A percentile compares a stretch with the other conserved stretches of the same genome.
These are phyloP conservation scores for Capronia coronata DNA, from an alignment of 2,329 filamentous ascomycete species.

Conservation along the genomic window DNA sequence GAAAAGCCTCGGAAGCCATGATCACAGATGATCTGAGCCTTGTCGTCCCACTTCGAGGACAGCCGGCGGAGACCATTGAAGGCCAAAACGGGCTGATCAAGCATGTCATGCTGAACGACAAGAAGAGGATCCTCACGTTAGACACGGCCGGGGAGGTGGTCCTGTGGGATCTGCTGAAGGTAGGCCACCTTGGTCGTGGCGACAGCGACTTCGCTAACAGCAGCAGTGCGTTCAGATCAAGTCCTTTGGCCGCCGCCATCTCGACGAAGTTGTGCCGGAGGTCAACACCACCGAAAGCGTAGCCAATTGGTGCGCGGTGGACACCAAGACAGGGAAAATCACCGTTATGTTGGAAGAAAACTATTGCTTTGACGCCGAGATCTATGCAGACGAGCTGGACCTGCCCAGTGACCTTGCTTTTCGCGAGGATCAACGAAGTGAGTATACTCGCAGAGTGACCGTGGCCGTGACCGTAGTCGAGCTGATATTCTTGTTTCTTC, in stretches of 20 bases:
- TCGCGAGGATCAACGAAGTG: conserved; percentile 87
- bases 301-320: conserved; percentile 91
- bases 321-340: conserved; percentile 84
- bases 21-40: conserved; percentile 43
- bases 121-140: conserved; percentile 78
- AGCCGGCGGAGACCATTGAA: conserved; percentile 77
- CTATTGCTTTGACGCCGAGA: conserved; percentile 94
- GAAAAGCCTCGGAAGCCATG: conserved; percentile 54
- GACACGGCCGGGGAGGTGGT: conserved; percentile 94
- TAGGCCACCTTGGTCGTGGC: conserved; percentile 36
- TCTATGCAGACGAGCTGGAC: conserved; percentile 86
- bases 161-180: conserved; percentile 86
- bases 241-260: conserved; percentile 87
- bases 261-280: conserved; percentile 83
- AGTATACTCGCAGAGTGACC: conserved; percentile 33
- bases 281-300: conserved; percentile 85
- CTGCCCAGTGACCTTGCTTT: conserved; percentile 71
- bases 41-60: conserved; percentile 58
- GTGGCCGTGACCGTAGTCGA: background rate
- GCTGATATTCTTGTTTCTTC: conserved; percentile 20
- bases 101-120: conserved; percentile 83
- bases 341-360: conserved; percentile 89
- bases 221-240: conserved; percentile 72
- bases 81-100: conserved; percentile 94
- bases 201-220: conserved; percentile 13